Percentiles rank a stretch among this genome's conserved stretches.
Conservation (phyloP, 106 monocot genomes). For the Dactylorhiza incarnata region DNA sequence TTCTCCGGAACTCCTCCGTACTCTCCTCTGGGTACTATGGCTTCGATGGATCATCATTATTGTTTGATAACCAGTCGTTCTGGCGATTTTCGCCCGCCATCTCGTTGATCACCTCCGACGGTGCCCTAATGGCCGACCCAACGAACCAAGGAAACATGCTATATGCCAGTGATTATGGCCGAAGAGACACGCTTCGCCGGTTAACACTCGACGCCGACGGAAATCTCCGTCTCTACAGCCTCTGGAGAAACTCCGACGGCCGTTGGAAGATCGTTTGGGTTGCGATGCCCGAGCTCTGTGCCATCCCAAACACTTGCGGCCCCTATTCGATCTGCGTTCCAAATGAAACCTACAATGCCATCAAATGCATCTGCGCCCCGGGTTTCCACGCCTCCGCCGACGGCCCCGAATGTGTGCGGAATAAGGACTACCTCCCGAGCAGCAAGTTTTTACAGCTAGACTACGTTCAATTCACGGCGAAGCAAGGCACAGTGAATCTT, state of each 20-base stretch:
- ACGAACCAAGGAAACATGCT: not conserved
- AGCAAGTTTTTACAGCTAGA: slow-evolving; percentile 51
- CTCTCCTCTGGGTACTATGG: slow-evolving; percentile 12
- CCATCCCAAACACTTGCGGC: slow-evolving; percentile 38
- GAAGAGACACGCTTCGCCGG: slow-evolving; percentile 17
- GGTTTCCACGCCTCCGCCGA: slow-evolving; percentile 16
- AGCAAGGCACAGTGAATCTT: not conserved
- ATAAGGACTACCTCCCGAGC: not conserved
- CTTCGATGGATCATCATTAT: slow-evolving; percentile 23
- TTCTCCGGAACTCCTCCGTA: slow-evolving; percentile 3
- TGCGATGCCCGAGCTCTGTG: slow-evolving; percentile 40
- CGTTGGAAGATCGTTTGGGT: slow-evolving; percentile 47
- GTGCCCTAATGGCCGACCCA: not conserved
- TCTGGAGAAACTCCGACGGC: slow-evolving; percentile 12
- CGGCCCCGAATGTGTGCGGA: slow-evolving; percentile 15
- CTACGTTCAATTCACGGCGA: slow-evolving; percentile 24
- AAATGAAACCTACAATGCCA: not conserved
- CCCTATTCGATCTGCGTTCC: slow-evolving; percentile 34
- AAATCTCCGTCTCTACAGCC: slow-evolving; percentile 53
- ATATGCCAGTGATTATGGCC: not conserved
- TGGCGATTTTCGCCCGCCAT: not conserved
- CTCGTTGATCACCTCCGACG: slow-evolving; percentile 21
- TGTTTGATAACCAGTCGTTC: slow-evolving; percentile 9
- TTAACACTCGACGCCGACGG: slow-evolving; percentile 48
- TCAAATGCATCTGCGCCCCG: slow-evolving; percentile 46